A percentile compares a stretch with the other conserved stretches of the same genome.
These are phyloP conservation scores for Verticillium nonalfalfae DNA, from an alignment of 2,329 filamentous ascomycete species.

Conservation along the genomic window DNA sequence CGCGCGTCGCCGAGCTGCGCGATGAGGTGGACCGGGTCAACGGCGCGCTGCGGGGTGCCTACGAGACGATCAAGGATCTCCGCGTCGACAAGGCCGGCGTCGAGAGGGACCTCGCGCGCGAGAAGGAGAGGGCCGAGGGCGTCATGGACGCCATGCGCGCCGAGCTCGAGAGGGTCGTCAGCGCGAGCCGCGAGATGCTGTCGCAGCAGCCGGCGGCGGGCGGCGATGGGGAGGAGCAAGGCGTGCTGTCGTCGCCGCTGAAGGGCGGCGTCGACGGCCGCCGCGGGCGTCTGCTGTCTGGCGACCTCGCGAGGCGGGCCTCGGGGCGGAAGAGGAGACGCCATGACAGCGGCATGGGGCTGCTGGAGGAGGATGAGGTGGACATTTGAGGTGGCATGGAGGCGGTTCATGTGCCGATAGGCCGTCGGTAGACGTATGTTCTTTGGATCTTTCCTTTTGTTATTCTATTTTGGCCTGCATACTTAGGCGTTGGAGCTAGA, in stretches of 20 bases:
- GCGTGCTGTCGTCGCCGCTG: slow-evolving; percentile 10
- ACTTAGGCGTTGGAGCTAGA: not conserved
- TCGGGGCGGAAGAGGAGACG: slow-evolving; percentile 35
- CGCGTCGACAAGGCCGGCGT: slow-evolving; percentile 39
- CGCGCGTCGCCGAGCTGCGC: slow-evolving; percentile 40
- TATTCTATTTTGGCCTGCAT: not conserved
- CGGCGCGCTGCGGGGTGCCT: slow-evolving; percentile 35
- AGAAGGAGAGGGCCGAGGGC: slow-evolving; percentile 30
- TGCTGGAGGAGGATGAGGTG: slow-evolving; percentile 47
- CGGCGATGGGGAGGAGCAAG: slow-evolving; percentile 1
- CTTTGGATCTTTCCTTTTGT: not conserved
- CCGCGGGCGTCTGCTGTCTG: slow-evolving; percentile 16
- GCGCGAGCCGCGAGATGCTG: slow-evolving; percentile 39
- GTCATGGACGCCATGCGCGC: slow-evolving; percentile 44
- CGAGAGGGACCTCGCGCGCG: slow-evolving; percentile 25
- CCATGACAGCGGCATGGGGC: slow-evolving; percentile 48
- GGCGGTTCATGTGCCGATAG: not conserved
- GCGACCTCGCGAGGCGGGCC: slow-evolving; percentile 20
- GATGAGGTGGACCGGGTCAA: slow-evolving; percentile 42
- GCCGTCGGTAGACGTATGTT: not conserved
- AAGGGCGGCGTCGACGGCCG: slow-evolving; percentile 10
- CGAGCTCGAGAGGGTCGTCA: slow-evolving; percentile 42
- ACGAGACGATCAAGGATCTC: slow-evolving; percentile 37
- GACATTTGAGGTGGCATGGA: slow-evolving; percentile 17
- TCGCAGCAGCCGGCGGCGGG: slow-evolving; percentile 18